Conservation (phyloP, 352 stramenopile genomes). For the Phytophthora quininea region DNA sequence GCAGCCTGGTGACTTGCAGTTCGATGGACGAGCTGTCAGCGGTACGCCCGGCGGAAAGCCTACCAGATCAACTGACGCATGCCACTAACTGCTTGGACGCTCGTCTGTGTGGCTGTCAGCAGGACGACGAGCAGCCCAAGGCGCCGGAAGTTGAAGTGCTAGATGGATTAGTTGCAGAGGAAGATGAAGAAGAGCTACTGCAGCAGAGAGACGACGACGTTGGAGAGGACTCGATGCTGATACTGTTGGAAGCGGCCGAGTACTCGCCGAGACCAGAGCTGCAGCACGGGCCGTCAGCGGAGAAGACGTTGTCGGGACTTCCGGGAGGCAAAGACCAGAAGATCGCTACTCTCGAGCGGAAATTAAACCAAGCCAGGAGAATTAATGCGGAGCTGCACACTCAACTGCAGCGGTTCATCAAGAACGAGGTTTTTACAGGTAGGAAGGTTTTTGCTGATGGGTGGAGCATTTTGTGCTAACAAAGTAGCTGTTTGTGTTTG, state of each 20-base stretch:
- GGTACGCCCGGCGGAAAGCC: too few relatives aligned
- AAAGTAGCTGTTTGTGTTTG: neutral
- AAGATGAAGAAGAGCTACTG: neutral
- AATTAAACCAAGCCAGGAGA: conserved; percentile 54
- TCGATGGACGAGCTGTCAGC: too few relatives aligned
- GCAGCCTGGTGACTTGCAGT: too few relatives aligned
- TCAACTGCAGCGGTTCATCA: conserved; percentile 57
- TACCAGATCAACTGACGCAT: too few relatives aligned
- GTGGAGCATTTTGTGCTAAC: conserved; percentile 2
- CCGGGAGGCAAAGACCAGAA: conserved; percentile 14
- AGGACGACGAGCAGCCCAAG: neutral
- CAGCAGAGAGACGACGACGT: conserved; percentile 2
- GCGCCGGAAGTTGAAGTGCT: neutral
- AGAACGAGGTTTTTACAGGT: conserved; percentile 59
- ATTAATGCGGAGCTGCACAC: conserved; percentile 47
- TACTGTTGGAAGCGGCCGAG: neutral
- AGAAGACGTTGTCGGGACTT: conserved; percentile 4
- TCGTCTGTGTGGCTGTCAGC: too few relatives aligned
- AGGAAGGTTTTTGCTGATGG: conserved; percentile 1
- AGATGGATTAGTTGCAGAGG: neutral
- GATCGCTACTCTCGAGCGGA: conserved; percentile 38
- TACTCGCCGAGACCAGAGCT: conserved; percentile 6
- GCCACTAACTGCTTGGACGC: too few relatives aligned
- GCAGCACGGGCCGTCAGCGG: neutral
- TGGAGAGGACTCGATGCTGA: neutral